These are phyloP conservation scores for Nannochloropsis salina DNA, from an alignment of 108 stramenopile species.

Conservation along the genomic window DNA sequence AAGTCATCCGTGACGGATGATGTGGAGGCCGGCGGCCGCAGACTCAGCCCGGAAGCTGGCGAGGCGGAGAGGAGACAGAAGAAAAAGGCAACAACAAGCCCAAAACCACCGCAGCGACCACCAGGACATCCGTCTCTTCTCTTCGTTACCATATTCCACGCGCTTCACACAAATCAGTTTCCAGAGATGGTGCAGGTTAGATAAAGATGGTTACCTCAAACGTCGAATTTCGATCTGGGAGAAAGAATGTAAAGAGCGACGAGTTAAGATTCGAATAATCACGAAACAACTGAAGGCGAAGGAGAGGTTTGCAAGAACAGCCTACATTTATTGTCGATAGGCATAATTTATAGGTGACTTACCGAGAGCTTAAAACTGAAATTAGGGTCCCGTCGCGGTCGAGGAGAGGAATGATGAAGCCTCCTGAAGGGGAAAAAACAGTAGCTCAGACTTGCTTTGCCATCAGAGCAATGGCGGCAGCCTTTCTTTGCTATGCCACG, in stretches of 20 bases:
- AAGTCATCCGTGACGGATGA: neutral
- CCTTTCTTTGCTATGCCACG: neutral
- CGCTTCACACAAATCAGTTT: no score
- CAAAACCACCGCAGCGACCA: neutral
- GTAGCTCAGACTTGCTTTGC: neutral
- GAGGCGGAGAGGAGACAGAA: neutral
- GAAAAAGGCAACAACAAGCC: neutral
- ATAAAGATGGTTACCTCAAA: no score
- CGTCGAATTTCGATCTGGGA: no score
- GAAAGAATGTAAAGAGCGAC: no score
- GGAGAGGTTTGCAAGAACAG: no score
- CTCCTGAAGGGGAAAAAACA: neutral
- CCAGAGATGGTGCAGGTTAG: no score
- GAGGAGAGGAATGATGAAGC: slow-evolving; percentile 9
- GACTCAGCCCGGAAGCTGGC: neutral
- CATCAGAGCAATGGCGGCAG: neutral
- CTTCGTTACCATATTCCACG: neutral
- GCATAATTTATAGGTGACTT: neutral
- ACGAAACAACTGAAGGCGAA: no score
- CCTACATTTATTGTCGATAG: neutral
- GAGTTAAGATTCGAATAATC: no score
- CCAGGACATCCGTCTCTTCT: neutral
- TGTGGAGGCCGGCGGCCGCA: neutral
- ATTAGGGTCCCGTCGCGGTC: neutral
- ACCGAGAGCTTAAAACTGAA: neutral